Conservation (phyloP, 192 early-diverging fungal genomes). For the Haplosporangium gracile region DNA sequence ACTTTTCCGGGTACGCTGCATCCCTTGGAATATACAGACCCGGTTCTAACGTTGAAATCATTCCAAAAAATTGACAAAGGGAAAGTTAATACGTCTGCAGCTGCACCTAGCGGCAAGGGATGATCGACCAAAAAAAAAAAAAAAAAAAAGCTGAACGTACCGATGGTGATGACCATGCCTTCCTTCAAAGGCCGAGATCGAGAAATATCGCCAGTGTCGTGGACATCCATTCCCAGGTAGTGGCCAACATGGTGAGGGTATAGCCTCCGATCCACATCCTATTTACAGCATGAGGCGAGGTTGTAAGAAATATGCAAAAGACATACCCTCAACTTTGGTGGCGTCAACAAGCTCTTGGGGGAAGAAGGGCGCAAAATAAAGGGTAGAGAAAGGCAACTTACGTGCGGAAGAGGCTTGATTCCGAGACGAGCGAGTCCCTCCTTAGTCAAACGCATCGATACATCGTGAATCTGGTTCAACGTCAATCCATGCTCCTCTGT, state of each 20-base stretch:
- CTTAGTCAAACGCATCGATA: constrained; percentile 76
- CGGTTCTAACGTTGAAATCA: constrained; percentile 70
- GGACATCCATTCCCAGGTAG: constrained; percentile 95
- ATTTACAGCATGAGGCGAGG: background rate
- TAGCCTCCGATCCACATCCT: constrained; percentile 83
- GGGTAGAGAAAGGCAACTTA: constrained; percentile 24
- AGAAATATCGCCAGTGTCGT: constrained; percentile 84
- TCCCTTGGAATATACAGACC: constrained; percentile 92
- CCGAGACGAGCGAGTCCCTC: constrained; percentile 79
- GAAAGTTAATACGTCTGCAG: background rate
- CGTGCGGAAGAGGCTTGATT: constrained; percentile 70
- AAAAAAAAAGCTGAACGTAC: constrained; percentile 59
- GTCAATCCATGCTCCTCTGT: constrained; percentile 67
- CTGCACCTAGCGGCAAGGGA: background rate
- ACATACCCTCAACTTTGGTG: background rate
- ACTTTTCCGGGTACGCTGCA: constrained; percentile 79
- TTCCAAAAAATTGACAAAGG: background rate
- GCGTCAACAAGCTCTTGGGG: background rate
- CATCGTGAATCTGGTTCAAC: constrained; percentile 88
- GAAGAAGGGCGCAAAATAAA: no score
- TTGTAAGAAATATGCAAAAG: background rate
- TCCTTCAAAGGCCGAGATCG: constrained; percentile 77
- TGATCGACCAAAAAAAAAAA: no score
- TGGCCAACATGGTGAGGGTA: constrained; percentile 98
- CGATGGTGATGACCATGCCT: constrained; percentile 94